These are phyloP conservation scores for Zymoseptoria passerinii DNA, from an alignment of 2,329 filamentous ascomycete species.

Conservation along the genomic window DNA sequence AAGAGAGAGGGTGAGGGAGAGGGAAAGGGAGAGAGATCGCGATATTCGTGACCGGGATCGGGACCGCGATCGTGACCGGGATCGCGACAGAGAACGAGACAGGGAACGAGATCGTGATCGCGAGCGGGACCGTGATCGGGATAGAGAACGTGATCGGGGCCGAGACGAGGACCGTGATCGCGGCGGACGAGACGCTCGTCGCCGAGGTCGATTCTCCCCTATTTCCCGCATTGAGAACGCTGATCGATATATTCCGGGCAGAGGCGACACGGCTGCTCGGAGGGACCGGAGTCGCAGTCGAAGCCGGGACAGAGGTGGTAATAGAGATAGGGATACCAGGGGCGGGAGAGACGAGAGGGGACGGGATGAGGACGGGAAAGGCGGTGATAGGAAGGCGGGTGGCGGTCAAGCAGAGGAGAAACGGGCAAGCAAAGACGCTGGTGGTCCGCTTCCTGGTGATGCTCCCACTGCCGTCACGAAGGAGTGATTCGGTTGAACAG, in stretches of 20 bases:
- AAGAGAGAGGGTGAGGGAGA: slow-evolving; percentile 3
- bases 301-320: slow-evolving; percentile 15
- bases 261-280: slow-evolving; percentile 10
- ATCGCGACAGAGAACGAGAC: slow-evolving; percentile 26
- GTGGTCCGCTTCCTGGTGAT: not conserved
- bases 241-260: slow-evolving; percentile 30
- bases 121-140: slow-evolving; percentile 23
- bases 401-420: not conserved
- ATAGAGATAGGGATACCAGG: slow-evolving; percentile 18
- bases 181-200: not conserved
- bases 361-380: not conserved
- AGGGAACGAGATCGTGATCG: slow-evolving; percentile 9
- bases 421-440: not conserved
- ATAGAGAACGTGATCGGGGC: slow-evolving; percentile 19
- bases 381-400: not conserved
- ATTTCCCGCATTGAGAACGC: slow-evolving; percentile 3
- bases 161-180: slow-evolving; percentile 16
- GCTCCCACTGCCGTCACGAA: not conserved
- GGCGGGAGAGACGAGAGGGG: not conserved
- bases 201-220: not conserved
- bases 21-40: slow-evolving; percentile 10
- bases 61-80: no score
- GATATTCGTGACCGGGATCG: slow-evolving; percentile 23
- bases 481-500: not conserved
- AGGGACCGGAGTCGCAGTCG: slow-evolving; percentile 7